Evolutionary conservation across 1,284 basidiomycete genomes (phyloP), one percentile per base, ranked within the genome.

Genomic region (Papiliotrema flavescens): DNA sequence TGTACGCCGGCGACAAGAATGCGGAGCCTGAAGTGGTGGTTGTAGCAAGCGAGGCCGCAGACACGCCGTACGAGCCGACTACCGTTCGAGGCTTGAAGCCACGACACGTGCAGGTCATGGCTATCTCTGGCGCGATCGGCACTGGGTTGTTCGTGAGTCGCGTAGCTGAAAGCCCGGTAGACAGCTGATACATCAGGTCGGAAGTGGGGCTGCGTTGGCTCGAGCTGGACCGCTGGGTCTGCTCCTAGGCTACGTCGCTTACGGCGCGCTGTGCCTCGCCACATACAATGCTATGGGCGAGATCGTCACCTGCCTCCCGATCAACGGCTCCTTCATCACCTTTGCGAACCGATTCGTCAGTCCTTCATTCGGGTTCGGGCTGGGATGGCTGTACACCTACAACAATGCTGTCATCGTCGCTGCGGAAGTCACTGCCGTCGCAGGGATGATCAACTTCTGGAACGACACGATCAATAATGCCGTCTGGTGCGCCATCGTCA

Each of bases 111-210:
- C 28, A 32, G 28, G 28, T 32, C 28, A 63, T 65, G 23, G 54
- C 55, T 32, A 61, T 63, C 37, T 59, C 59, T 13, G 63, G 62
- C 26, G 63, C 59, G 19, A 63, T 63, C 49, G 87, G 87, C 54
- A 86, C 87, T 11, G 89, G 34, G 55, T 47, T 56, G 51, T 58
- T 39, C 17, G 19, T 39, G 20, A 24, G 48, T 52, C 76, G 42
- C 80, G 79, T 70, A 65, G 79, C 1, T 79, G 79, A 60, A n/a
- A n/a, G n/a, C n/a, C n/a, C n/a, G n/a, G n/a, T n/a, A n/a, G n/a
- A n/a, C n/a, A n/a, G n/a, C n/a, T n/a, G n/a, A n/a, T n/a, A n/a
- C n/a, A n/a, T 32, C 28, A 32, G 71, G 48, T 41, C 15, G 43
- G 43, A 11, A 26, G 49, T 3, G 53, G 53, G 8, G 39, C 44